phyloP scores from a whole-genome alignment of 768 basidiomycete species.

The Lactarius quietus region DNA sequence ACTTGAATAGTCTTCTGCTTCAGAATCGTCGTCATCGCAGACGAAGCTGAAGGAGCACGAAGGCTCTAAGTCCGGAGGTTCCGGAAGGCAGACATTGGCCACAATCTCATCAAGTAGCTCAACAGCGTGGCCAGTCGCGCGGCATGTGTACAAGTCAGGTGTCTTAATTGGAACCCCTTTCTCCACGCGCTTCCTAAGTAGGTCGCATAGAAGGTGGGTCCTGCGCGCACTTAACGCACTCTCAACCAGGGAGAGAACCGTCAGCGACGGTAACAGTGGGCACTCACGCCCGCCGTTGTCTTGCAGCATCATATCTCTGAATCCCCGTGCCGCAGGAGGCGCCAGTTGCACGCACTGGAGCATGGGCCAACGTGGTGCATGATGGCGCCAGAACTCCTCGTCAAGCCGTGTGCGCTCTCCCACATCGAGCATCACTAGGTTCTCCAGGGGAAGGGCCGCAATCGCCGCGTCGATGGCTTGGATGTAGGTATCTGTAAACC shows the following conservation, averaged over 20 bases:
- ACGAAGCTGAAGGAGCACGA: too few species aligned
- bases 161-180: conserved; percentile 1
- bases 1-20: too few species aligned
- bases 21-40: too few species aligned
- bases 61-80: too few species aligned
- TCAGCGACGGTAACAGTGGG: neutral
- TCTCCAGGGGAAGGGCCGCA: too few species aligned
- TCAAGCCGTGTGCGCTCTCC: fast-evolving
- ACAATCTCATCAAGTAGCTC: conserved; percentile 1
- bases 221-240: neutral
- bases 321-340: neutral
- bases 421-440: too few species aligned
- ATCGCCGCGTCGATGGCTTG: too few species aligned
- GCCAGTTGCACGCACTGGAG: neutral
- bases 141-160: neutral
- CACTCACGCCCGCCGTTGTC: neutral
- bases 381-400: too few species aligned
- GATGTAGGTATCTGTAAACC: too few species aligned
- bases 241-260: neutral
- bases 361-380: too few species aligned
- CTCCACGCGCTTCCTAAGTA: neutral
- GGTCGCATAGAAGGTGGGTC: neutral
- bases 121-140: neutral
- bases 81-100: neutral
- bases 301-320: neutral